Percentiles rank a stretch among this genome's conserved stretches.
These are phyloP conservation scores for Brassica balearica DNA, from an alignment of 441 rosid genomes.

Conservation along the genomic window DNA sequence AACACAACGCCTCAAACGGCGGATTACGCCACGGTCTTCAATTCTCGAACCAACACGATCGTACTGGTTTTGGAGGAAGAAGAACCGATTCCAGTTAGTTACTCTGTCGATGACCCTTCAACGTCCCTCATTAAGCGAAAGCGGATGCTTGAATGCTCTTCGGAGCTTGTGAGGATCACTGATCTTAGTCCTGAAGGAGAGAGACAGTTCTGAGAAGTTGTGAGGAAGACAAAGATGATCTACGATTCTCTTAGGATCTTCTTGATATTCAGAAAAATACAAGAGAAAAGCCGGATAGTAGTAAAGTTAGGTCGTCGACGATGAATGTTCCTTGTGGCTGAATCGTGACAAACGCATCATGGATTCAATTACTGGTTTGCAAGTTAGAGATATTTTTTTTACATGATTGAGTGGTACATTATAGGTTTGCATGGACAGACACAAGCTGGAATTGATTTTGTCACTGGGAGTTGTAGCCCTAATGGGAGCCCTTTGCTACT, in stretches of 20 bases:
- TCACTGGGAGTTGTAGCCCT: slow-evolving; percentile 70
- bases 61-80: too few relatives aligned
- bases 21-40: too few relatives aligned
- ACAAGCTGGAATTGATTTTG: slow-evolving; percentile 89
- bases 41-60: too few relatives aligned
- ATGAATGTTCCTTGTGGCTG: slow-evolving; percentile 80
- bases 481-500: slow-evolving; percentile 91
- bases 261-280: slow-evolving; percentile 32
- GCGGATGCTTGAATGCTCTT: slow-evolving; percentile 50
- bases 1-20: too few relatives aligned
- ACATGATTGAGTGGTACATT: slow-evolving; percentile 79
- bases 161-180: slow-evolving; percentile 83
- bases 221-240: slow-evolving; percentile 71
- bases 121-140: slow-evolving; percentile 41
- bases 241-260: slow-evolving; percentile 66
- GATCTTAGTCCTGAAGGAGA: slow-evolving; percentile 67
- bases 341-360: slow-evolving; percentile 87
- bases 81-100: too few relatives aligned
- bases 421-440: slow-evolving; percentile 86
- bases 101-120: background rate
- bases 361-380: slow-evolving; percentile 83
- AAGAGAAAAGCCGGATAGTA: slow-evolving; percentile 17
- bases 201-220: slow-evolving; percentile 64
- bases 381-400: slow-evolving; percentile 66
- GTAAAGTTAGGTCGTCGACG: slow-evolving; percentile 1